phyloP scores from a whole-genome alignment of 73 alveolate genomes.

The Paramecium caudatum region DNA sequence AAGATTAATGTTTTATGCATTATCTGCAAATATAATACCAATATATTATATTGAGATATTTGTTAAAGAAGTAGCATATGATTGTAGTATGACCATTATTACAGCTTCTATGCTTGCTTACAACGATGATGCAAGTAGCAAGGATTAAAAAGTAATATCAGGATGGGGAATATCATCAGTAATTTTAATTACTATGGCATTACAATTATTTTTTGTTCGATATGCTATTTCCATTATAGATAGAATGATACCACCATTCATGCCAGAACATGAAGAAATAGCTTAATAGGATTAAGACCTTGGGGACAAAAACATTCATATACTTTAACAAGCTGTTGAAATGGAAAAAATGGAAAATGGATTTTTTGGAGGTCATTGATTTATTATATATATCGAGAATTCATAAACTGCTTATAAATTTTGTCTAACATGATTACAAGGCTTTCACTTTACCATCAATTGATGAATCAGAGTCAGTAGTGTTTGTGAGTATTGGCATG shows the following conservation, averaged over 20 bases:
- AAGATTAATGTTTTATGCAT: constrained; percentile 20
- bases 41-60: constrained; percentile 49
- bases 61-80: constrained; percentile 49
- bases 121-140: background rate
- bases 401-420: no score
- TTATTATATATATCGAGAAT: no score
- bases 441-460: no score
- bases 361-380: no score
- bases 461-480: constrained; percentile 1
- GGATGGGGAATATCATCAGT: constrained; percentile 63
- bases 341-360: constrained; percentile 57
- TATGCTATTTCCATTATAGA: constrained; percentile 26
- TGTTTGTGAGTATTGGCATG: background rate
- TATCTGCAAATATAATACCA: constrained; percentile 34
- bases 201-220: constrained; percentile 23
- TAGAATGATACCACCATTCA: constrained; percentile 9
- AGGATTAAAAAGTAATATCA: background rate
- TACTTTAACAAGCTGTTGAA: constrained; percentile 44
- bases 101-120: background rate
- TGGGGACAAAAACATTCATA: constrained; percentile 14
- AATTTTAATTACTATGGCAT: background rate
- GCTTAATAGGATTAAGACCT: background rate
- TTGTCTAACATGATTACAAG: no score
- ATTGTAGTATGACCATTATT: background rate
- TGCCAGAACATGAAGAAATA: constrained; percentile 63